Conservation (phyloP, 192 early-diverging fungal species). For the Coemansia erecta region DNA sequence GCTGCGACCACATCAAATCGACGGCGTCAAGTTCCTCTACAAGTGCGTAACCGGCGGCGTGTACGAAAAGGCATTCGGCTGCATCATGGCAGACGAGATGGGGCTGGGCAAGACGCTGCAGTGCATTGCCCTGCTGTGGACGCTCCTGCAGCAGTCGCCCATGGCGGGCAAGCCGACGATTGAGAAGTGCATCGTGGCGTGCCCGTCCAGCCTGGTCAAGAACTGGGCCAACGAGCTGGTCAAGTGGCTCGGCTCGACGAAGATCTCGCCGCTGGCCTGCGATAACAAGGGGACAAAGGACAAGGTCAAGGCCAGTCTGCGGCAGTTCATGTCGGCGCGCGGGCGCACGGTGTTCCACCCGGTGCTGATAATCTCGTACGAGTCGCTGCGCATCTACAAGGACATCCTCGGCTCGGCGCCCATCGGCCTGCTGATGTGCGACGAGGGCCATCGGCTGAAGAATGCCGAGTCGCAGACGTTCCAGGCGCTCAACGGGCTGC, state of each 20-base stretch:
- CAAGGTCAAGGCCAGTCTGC: slow-evolving; percentile 72
- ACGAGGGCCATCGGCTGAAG: slow-evolving; percentile 96
- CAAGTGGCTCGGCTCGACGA: slow-evolving; percentile 88
- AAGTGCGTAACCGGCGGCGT: slow-evolving; percentile 86
- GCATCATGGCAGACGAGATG: slow-evolving; percentile 99
- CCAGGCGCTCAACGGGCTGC: slow-evolving; percentile 74
- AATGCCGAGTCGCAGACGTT: slow-evolving; percentile 86
- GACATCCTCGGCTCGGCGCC: slow-evolving; percentile 71
- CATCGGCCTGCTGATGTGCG: slow-evolving; percentile 92
- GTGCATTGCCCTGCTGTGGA: slow-evolving; percentile 97
- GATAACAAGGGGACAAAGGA: slow-evolving; percentile 90
- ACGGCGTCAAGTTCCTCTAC: slow-evolving; percentile 95
- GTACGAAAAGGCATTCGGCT: slow-evolving; percentile 76
- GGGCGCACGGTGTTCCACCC: slow-evolving; percentile 85
- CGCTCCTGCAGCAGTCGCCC: slow-evolving; percentile 88
- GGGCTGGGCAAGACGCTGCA: slow-evolving; percentile 84
- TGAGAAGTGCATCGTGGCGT: slow-evolving; percentile 95
- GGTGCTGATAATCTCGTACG: slow-evolving; percentile 97
- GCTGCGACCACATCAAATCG: slow-evolving; percentile 93
- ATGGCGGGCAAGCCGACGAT: slow-evolving; percentile 86
- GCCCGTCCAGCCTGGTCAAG: slow-evolving; percentile 90
- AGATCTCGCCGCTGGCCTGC: slow-evolving; percentile 83
- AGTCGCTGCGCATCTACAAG: slow-evolving; percentile 84
- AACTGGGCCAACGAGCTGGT: slow-evolving; percentile 99
- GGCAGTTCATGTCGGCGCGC: slow-evolving; percentile 77